Conservation (phyloP, 2,329 filamentous ascomycete genomes). For the Cercospora zeina region DNA sequence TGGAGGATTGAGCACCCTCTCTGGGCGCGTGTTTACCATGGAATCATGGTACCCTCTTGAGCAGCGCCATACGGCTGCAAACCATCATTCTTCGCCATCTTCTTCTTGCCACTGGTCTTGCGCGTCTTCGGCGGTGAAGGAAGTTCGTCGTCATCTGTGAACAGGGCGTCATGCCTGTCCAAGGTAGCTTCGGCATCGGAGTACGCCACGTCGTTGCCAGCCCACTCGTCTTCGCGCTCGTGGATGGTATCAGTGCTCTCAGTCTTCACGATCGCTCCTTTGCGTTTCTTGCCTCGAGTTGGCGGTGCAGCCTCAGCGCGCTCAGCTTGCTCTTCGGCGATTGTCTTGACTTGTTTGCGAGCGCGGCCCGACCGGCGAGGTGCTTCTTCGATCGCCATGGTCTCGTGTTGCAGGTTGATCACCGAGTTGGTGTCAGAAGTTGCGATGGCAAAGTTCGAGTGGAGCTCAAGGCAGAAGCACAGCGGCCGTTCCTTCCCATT, state of each 20-base stretch:
- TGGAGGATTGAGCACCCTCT: not conserved
- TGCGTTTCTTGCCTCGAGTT: slow-evolving; percentile 12
- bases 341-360: slow-evolving; percentile 26
- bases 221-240: not conserved
- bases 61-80: slow-evolving; percentile 18
- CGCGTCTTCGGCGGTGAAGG: slow-evolving; percentile 16
- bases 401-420: not conserved
- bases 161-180: slow-evolving; percentile 5
- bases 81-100: slow-evolving; percentile 17
- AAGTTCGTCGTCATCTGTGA: not conserved
- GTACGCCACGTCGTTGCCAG: not conserved
- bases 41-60: slow-evolving; percentile 15
- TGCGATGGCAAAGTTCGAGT: not conserved
- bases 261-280: not conserved
- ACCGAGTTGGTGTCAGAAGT: not conserved
- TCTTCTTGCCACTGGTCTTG: slow-evolving; percentile 18
- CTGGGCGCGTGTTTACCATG: not conserved
- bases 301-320: slow-evolving; percentile 2
- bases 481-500: not conserved
- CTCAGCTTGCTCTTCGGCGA: slow-evolving; percentile 30
- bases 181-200: not conserved
- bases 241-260: not conserved
- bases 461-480: slow-evolving; percentile 1
- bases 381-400: slow-evolving; percentile 15
- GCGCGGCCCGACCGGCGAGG: slow-evolving; percentile 26